Conservation (phyloP, 1,284 basidiomycete genomes). For the Papiliotrema flavescens region DNA sequence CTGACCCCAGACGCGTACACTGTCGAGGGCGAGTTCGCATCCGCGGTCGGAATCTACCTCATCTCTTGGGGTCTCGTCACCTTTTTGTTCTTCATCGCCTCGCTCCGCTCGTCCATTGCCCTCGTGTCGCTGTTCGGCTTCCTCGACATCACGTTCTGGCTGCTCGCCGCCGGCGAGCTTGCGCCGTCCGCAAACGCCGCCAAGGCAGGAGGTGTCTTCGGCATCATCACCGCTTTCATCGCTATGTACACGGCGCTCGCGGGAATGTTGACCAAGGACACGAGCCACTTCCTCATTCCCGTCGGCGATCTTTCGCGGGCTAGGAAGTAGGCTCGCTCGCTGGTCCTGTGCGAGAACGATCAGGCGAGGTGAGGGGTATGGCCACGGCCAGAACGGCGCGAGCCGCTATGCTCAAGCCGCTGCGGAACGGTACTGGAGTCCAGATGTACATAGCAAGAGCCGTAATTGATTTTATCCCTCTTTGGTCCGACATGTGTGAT, state of each 20-base stretch:
- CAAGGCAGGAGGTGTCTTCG: slow-evolving; percentile 71
- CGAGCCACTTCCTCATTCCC: slow-evolving; percentile 52
- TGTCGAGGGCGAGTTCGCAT: slow-evolving; percentile 50
- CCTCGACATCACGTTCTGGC: slow-evolving; percentile 58
- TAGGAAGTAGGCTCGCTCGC: neutral
- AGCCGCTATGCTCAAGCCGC: no score
- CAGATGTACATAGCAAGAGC: no score
- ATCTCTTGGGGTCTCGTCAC: slow-evolving; percentile 41
- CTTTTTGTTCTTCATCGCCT: slow-evolving; percentile 53
- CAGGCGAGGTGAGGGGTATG: no score
- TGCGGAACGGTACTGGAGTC: no score
- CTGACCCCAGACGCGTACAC: slow-evolving; percentile 31
- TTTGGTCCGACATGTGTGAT: no score
- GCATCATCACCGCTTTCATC: slow-evolving; percentile 49
- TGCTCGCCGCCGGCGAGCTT: slow-evolving; percentile 47
- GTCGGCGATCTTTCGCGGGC: slow-evolving; percentile 44
- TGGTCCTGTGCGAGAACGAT: neutral
- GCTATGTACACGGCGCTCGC: slow-evolving; percentile 52
- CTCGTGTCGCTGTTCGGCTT: slow-evolving; percentile 67
- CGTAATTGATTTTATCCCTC: no score
- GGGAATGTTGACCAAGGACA: slow-evolving; percentile 51
- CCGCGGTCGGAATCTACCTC: slow-evolving; percentile 51
- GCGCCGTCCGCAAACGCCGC: slow-evolving; percentile 26
- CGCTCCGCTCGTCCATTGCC: slow-evolving; percentile 63
- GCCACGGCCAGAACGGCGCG: no score